Base-by-base conservation (phyloP, 352 stramenopile genomes). In the Phytophthora ramorum region DNA sequence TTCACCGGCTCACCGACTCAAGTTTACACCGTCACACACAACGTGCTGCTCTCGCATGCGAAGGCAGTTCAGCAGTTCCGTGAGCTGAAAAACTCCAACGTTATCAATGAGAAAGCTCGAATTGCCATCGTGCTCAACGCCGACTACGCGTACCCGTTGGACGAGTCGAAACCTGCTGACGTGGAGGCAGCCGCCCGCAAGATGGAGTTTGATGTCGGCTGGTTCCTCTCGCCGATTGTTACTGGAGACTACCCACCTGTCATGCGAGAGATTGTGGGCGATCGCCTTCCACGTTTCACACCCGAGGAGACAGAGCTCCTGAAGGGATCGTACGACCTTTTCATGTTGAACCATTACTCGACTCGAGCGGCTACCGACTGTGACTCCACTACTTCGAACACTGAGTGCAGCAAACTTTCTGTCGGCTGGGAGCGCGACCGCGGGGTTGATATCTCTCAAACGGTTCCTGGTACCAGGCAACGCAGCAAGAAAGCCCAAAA, bases 271-370 rank as follows among this genome's bases (percentile, higher is more conserved):
- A 28, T 28, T 28, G 95, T 83, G 83, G 38, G 62, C 2, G 71
- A 82, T 24, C 78, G 89, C 13, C 75, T 99, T 7, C 96, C 96
- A 2, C 51, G 52, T 34, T 98, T 99, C 71, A 97, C 95, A 75
- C 7, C 85, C 91, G 32, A 37, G 5, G 79, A 98, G 52, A 68
- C 85, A 8, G 70, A 73, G 30, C 26, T 90, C 6, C 58, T 99
- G 16, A 76, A 77, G 47, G 84, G 81, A n/a, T 97, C 88, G 28
- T 87, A 87, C 63, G 97, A 99, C 57, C 92, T 98, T 51, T 93
- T 99, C 53, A 97, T 97, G 54, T 73, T 99, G n/a, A 99, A 99
- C 76, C 92, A 98, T 69, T 99, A 99, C 76, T 78, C 70, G 28
- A 90, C 93, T 49, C 68, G 71, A 46, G 3, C 71, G 0, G 78